Evolutionary conservation across 83 land plant genomes (phyloP).

Genomic region (Thuja plicata): DNA sequence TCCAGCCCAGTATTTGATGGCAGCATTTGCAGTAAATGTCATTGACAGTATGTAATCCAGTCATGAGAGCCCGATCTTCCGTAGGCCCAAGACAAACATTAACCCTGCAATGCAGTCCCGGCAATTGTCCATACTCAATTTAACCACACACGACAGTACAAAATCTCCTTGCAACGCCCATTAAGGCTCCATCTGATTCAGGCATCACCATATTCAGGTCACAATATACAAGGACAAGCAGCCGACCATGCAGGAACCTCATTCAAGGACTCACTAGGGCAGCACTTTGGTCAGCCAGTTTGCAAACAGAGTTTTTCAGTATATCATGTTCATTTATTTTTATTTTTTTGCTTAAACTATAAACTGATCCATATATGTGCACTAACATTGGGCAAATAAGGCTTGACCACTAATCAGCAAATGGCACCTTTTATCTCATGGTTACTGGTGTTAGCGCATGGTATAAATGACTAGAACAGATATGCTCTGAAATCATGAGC

Average conservation of each 20-base stretch:
- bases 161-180: slow-evolving; percentile 12
- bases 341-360: background rate
- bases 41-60: slow-evolving; percentile 62
- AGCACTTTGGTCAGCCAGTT: background rate
- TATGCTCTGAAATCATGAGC: background rate
- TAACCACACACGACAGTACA: slow-evolving; percentile 11
- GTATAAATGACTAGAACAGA: background rate
- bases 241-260: background rate
- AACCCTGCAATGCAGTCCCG: slow-evolving; percentile 33
- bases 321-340: background rate
- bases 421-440: background rate
- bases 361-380: background rate
- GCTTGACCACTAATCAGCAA: background rate
- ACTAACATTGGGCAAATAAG: background rate
- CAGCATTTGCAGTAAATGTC: slow-evolving; percentile 68
- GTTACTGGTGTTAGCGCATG: background rate
- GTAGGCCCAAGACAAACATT: slow-evolving; percentile 56
- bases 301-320: background rate
- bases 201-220: slow-evolving; percentile 12
- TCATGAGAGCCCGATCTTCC: slow-evolving; percentile 53
- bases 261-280: slow-evolving; percentile 1
- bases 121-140: slow-evolving; percentile 16
- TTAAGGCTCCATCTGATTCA: slow-evolving; percentile 11
- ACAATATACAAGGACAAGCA: background rate
- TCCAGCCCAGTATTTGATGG: slow-evolving; percentile 72